These are phyloP conservation scores for Kwoniella sp. DNA, from an alignment of 768 basidiomycete genomes.

Conservation along the genomic window DNA sequence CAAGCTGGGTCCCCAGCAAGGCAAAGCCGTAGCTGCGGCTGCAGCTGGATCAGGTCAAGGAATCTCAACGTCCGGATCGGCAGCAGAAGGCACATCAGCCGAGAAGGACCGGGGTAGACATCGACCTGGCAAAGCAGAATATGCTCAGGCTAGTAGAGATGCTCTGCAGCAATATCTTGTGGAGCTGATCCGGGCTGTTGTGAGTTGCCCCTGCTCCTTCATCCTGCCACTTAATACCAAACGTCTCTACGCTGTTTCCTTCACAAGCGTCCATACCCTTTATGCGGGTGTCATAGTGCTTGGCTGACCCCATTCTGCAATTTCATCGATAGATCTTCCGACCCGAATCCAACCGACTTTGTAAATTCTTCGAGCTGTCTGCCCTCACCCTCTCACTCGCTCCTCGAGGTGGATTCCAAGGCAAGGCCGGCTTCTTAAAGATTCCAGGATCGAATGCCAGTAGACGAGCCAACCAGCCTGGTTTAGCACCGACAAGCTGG, in stretches of 20 bases:
- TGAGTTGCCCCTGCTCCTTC: conserved; percentile 57
- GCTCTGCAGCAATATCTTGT: conserved; percentile 85
- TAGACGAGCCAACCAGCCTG: conserved; percentile 55
- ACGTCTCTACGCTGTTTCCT: too few relatives aligned
- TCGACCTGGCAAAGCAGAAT: conserved; percentile 40
- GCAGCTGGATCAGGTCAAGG: not conserved
- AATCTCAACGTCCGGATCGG: not conserved
- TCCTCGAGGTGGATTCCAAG: conserved; percentile 74
- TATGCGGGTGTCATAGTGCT: not conserved
- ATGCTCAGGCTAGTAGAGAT: conserved; percentile 71
- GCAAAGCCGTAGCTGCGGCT: conserved; percentile 57
- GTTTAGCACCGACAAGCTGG: conserved; percentile 58
- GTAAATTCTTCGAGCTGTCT: conserved; percentile 88
- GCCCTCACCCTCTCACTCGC: conserved; percentile 81
- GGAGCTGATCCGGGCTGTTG: conserved; percentile 82
- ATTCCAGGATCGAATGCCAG: conserved; percentile 54
- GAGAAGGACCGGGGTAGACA: not conserved
- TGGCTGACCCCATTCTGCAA: conserved; percentile 3
- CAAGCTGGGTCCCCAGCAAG: conserved; percentile 69
- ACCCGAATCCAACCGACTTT: conserved; percentile 83
- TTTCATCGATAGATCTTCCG: conserved; percentile 78
- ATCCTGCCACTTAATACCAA: too few relatives aligned
- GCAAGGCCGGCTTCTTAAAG: conserved; percentile 81
- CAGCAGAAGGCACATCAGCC: not conserved
- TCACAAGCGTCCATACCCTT: not conserved